Evolutionary conservation across 2,329 filamentous ascomycete genomes (phyloP).

Genomic region (Fusarium lateritium): DNA sequence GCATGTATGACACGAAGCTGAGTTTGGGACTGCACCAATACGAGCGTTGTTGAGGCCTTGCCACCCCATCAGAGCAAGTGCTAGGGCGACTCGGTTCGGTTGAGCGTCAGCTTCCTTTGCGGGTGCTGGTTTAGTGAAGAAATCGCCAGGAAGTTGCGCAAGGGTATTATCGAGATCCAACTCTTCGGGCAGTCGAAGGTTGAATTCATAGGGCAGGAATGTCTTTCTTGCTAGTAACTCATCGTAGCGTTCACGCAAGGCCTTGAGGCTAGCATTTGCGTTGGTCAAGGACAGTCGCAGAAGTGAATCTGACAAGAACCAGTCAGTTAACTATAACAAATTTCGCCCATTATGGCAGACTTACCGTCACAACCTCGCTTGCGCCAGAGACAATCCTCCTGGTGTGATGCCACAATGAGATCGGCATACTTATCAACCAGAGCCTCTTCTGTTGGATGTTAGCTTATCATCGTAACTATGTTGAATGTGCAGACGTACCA

Average conservation of each 20-base stretch:
- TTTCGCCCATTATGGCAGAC: constrained; percentile 22
- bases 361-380: constrained; percentile 88
- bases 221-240: constrained; percentile 69
- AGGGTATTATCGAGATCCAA: constrained; percentile 67
- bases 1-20: constrained; percentile 87
- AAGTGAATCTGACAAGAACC: constrained; percentile 64
- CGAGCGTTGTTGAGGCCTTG: constrained; percentile 71
- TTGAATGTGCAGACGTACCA: constrained; percentile 47
- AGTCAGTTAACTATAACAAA: constrained; percentile 44
- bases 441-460: constrained; percentile 65
- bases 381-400: constrained; percentile 87
- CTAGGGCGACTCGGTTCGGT: constrained; percentile 74
- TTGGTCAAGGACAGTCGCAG: constrained; percentile 76
- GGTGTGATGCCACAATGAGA: constrained; percentile 81
- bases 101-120: constrained; percentile 44
- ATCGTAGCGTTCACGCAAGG: constrained; percentile 75
- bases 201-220: constrained; percentile 74
- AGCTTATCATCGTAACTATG: constrained; percentile 23
- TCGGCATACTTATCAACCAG: constrained; percentile 83
- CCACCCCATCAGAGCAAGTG: constrained; percentile 82
- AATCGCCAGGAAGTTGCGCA: constrained; percentile 65
- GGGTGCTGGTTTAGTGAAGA: constrained; percentile 65
- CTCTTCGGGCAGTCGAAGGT: constrained; percentile 69
- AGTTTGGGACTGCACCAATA: constrained; percentile 75
- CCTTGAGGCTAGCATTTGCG: constrained; percentile 69